Evolutionary conservation across 2,329 filamentous ascomycete species (phyloP), one percentile per base, ranked within the genome.

Genomic region (Teratosphaeriaceae sp.): DNA sequence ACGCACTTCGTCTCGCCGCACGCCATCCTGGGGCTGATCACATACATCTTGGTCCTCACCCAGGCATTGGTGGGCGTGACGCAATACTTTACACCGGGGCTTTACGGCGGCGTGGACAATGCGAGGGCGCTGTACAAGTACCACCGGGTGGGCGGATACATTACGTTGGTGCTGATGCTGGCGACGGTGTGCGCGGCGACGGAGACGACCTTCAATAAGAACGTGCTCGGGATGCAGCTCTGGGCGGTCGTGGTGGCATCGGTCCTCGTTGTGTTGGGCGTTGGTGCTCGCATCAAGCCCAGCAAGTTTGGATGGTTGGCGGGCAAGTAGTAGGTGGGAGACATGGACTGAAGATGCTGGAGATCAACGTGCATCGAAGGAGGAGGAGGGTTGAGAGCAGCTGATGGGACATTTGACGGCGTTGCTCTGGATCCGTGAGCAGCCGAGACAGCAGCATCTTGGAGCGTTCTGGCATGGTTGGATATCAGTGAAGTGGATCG

Each of bases 101-200:
- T 94, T 1, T 94, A 90, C 56, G 89, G 89, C 4, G 80, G 86
- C 43, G 80, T 83, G 49, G 81, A 86, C 20, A 80, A 80, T 2
- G 90, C 88, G 18, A 94, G 89, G 74, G 73, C 73, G 19, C 64
- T 95, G 31, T 97, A 90, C 74, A 96, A 94, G 67, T 95, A 89
- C 57, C 92, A 97, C 64, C 79, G 90, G 22, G 67, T 76, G 42
- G 75, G 73, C 18, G 92, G 90, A 2, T 97, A 98, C 61, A 52
- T 79, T 6, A 69, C 89, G 45, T 66, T 90, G 42, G 58, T 82
- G 39, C 57, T 94, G 55, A 73, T 90, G 48, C 66, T 94, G 48
- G 79, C 78, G 8, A 92, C 89, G 0, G 75, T 94, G 29, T 70
- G 76, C 38, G 82, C 83, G 19, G 86, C 89, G 1, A 87, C 82